Base-by-base conservation (phyloP, 2,329 filamentous ascomycete species). In the Lachnellula arida region DNA sequence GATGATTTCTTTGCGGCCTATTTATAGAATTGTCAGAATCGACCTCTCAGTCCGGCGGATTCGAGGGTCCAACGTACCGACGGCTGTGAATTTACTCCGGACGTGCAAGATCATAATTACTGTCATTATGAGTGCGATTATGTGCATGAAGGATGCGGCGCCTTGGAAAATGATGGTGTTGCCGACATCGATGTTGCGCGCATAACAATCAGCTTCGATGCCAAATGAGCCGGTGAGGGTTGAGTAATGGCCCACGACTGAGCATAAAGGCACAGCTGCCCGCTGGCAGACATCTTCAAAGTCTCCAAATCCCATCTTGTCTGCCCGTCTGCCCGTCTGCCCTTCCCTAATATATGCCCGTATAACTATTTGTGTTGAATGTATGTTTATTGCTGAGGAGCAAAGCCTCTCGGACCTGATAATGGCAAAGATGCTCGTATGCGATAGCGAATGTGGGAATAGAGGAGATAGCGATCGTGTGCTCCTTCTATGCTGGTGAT, bases 141-240 rank as follows among this genome's bases (percentile, higher is more conserved):
- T 97, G 74, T 99, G 94, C 76, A 94, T 89, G 69, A 93, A 91
- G 60, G 89, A 90, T 22, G 91, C 86, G 28, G 92, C 94, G 69
- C 87, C 90, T 75, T 97, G 86, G 72, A 99, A 99, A 69, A 99
- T 99, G 76, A 97, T 93, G 42, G 94, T 99, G 76, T 99, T 99
- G 65, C 92, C 94, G 64, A 97, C 75, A 74, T 97, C 92, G 73
- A 99, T 93, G 68, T 94, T 95, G 57, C 94, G 86, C 57, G 94
- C 89, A 76, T 93, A 97, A 78, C 94, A 99, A 69, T 86, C 84
- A 55, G 94, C 85, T 72, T 96, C 87, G 63, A 97, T 94, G 64
- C 91, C 89, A 12, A 86, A 81, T 55, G 82, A 80, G 63, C 79
- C 82, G 22, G 84, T 81, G 62, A 91, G 84, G 35, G 81, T 78